Percentiles rank a stretch among this genome's conserved stretches.
Evolutionary conservation across 441 rosid species (phyloP).

Genomic region (Erodium chrysanthum): DNA sequence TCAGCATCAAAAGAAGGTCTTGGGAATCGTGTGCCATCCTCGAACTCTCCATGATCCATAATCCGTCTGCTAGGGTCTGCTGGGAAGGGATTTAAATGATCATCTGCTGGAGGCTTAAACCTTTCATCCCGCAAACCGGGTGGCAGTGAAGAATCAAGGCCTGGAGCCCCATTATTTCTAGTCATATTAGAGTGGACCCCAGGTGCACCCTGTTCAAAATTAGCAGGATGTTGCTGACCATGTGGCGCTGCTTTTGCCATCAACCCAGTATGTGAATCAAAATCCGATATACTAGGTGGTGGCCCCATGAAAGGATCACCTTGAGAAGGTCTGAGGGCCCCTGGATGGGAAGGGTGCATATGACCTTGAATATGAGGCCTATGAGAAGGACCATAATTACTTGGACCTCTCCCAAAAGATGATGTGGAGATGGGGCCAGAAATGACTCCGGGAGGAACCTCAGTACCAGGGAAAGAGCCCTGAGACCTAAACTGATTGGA

Average conservation of each 20-base stretch:
- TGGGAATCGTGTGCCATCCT: conserved; percentile 36
- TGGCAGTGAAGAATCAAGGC: conserved; percentile 21
- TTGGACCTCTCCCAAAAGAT: conserved; percentile 30
- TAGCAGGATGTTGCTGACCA: conserved; percentile 23
- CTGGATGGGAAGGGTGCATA: conserved; percentile 17
- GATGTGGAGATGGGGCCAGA: conserved; percentile 27
- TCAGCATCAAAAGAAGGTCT: conserved; percentile 36
- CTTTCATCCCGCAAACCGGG: conserved; percentile 27
- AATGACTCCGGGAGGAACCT: conserved; percentile 23
- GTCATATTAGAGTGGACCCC: conserved; percentile 21
- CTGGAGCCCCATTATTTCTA: conserved; percentile 34
- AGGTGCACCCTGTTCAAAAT: conserved; percentile 23
- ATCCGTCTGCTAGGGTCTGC: conserved; percentile 27
- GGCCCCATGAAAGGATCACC: conserved; percentile 20
- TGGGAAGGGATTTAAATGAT: conserved; percentile 26
- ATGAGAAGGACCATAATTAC: conserved; percentile 26
- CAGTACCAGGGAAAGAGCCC: conserved; percentile 29
- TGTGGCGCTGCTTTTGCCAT: conserved; percentile 17
- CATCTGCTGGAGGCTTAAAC: conserved; percentile 33
- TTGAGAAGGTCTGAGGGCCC: conserved; percentile 19
- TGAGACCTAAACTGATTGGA: conserved; percentile 32
- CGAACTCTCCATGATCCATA: conserved; percentile 32
- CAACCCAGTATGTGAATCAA: conserved; percentile 22
- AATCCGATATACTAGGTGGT: conserved; percentile 11
- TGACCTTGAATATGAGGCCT: conserved; percentile 32